phyloP scores from a whole-genome alignment of 306 rosid genomes.

The Acacia crassicarpa region DNA sequence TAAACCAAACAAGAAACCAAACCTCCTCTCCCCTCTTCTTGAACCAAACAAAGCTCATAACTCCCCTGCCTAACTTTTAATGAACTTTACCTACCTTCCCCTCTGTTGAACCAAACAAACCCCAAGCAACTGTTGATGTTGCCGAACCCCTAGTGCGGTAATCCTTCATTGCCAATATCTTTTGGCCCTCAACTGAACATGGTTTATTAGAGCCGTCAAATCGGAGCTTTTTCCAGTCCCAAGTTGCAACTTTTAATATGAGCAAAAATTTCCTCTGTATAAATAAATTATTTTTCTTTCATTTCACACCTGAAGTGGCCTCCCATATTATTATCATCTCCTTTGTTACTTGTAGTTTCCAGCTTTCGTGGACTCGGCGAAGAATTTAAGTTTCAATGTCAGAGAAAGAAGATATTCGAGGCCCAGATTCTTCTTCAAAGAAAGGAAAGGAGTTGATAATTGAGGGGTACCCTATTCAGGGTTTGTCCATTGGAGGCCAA shows the following conservation, averaged over 20 bases:
- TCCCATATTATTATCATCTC: too few relatives aligned
- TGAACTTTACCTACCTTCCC: background rate
- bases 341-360: background rate
- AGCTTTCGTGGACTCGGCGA: conserved; percentile 24
- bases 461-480: conserved; percentile 79
- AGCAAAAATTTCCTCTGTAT: background rate
- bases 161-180: background rate
- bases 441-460: conserved; percentile 51
- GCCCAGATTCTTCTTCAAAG: conserved; percentile 35
- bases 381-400: conserved; percentile 29
- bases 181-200: background rate
- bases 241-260: background rate
- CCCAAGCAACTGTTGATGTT: background rate
- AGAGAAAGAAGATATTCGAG: conserved; percentile 29
- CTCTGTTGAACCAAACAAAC: background rate
- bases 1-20: too few relatives aligned
- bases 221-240: background rate
- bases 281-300: background rate
- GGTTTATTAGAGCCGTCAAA: background rate
- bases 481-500: conserved; percentile 94
- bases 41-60: too few relatives aligned
- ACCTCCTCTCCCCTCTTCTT: too few relatives aligned
- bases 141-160: background rate
- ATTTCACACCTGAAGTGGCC: too few relatives aligned
- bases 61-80: too few relatives aligned